Conservation (phyloP, 495 filamentous ascomycete genomes). For the Neurospora discreta region DNA sequence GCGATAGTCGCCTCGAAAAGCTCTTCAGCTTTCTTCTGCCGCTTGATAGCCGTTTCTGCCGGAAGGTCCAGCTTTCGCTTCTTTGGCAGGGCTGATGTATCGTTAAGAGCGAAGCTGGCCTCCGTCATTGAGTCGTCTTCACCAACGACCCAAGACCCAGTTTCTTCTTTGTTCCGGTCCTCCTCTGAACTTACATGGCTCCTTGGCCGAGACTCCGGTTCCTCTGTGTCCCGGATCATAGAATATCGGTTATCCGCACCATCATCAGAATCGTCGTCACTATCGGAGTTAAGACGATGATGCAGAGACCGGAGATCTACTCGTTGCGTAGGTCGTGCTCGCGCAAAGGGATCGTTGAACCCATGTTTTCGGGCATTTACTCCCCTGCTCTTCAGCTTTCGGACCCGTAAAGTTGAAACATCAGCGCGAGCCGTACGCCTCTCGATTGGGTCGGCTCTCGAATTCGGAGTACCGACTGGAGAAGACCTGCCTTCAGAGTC, state of each 20-base stretch:
- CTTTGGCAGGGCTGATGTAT: constrained; percentile 34
- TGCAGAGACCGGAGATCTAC: constrained; percentile 41
- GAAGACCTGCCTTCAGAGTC: constrained; percentile 48
- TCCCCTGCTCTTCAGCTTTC: constrained; percentile 48
- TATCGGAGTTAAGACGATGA: constrained; percentile 42
- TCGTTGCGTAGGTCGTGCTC: constrained; percentile 44
- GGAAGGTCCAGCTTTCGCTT: constrained; percentile 61
- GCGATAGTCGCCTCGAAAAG: constrained; percentile 54
- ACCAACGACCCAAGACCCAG: constrained; percentile 26
- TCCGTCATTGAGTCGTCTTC: constrained; percentile 49
- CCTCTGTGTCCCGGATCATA: constrained; percentile 61
- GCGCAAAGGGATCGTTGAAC: constrained; percentile 69
- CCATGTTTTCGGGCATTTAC: constrained; percentile 51
- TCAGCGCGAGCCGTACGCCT: constrained; percentile 43
- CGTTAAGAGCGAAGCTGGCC: constrained; percentile 37
- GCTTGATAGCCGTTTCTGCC: constrained; percentile 52
- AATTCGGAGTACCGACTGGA: constrained; percentile 55
- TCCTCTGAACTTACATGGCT: constrained; percentile 66
- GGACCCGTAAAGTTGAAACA: constrained; percentile 56
- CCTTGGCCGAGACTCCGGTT: constrained; percentile 67
- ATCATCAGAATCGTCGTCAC: constrained; percentile 46
- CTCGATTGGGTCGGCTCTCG: constrained; percentile 45
- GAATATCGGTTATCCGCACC: constrained; percentile 38
- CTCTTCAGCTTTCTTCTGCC: constrained; percentile 62
- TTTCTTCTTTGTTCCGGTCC: constrained; percentile 55